Base-by-base conservation (phyloP, 2,329 filamentous ascomycete genomes). In the Thyridium curvatum region DNA sequence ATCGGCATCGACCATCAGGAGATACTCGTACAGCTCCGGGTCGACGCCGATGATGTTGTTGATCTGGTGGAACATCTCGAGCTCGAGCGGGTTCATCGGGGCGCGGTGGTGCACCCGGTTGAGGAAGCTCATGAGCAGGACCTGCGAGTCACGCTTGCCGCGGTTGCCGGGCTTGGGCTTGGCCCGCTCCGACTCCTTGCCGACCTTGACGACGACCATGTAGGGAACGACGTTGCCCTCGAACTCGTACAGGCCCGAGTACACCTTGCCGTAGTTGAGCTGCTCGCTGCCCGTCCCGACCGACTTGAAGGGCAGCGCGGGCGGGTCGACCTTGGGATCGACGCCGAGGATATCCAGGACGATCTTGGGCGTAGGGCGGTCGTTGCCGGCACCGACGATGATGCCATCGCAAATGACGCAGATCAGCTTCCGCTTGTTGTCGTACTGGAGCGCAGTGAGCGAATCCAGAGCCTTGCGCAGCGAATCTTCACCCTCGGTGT, bases 31-130 rank as follows among this genome's bases (percentile, higher is more conserved):
- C 13, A 98, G 74, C 59, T 96, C 90, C 3, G 93, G 93, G 52
- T 98, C 90, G 13, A 98, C 93, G 52, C 93, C 93, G 46, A 98
- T 98, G 51, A 98, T 87, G 59, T 98, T 98, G 74, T 96, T 95
- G 69, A 98, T 88, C 61, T 98, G 93, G 57, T 98, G 93, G 71
- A 96, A 97, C 74, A 97, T 94, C 62, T 98, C 93, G 34, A 98
- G 70, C 60, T 98, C 93, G 12, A 98, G 79, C 13, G 93, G 93
- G 46, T 84, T 93, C 93, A 98, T 98, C 1, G 91, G 84, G 2
- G 86, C 72, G 46, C 90, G 86, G 62, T 97, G 87, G 59, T 98
- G 93, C 34, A 98, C 93, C 43, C 91, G 87, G 66, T 98, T 98
- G 52, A 98, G 78, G 77, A 98, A 98, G 66, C 85, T 91, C 82